Conservation (phyloP, 202 grass and related monocot genomes). For the Elaeis oleifera region DNA sequence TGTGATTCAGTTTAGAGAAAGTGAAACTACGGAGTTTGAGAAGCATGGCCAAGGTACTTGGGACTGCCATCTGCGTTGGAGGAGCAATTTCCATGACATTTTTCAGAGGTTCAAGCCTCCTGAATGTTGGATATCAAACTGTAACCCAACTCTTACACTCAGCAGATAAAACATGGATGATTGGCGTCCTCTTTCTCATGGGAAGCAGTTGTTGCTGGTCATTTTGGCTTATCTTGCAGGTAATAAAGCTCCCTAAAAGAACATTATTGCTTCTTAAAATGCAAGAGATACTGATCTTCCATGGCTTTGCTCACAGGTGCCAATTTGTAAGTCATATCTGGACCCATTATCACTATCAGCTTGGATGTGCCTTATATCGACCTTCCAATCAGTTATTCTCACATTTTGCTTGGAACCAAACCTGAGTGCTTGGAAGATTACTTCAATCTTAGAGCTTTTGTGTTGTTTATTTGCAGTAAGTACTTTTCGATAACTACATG, state of each 20-base stretch:
- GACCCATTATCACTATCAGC: slow-evolving; percentile 59
- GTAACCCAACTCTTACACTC: slow-evolving; percentile 10
- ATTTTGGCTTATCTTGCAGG: slow-evolving; percentile 75
- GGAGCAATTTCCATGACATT: slow-evolving; percentile 64
- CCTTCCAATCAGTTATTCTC: slow-evolving; percentile 40
- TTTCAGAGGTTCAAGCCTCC: slow-evolving; percentile 57
- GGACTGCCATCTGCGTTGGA: slow-evolving; percentile 47
- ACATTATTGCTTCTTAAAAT: too few species aligned
- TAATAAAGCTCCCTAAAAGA: background rate
- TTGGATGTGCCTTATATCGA: slow-evolving; percentile 69
- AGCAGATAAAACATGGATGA: slow-evolving; percentile 22
- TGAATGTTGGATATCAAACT: slow-evolving; percentile 5
- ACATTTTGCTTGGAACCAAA: slow-evolving; percentile 31
- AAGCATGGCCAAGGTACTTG: slow-evolving; percentile 62
- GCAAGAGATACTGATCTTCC: too few species aligned
- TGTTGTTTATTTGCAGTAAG: slow-evolving; percentile 56
- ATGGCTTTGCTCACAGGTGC: slow-evolving; percentile 25
- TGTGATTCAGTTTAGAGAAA: slow-evolving; percentile 37
- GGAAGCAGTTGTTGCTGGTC: slow-evolving; percentile 68
- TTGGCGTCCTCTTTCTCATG: slow-evolving; percentile 38
- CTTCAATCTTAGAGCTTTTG: slow-evolving; percentile 36
- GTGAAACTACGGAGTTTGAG: slow-evolving; percentile 36
- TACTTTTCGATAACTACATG: background rate
- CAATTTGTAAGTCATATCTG: slow-evolving; percentile 55
- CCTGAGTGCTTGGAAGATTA: slow-evolving; percentile 38